Evolutionary conservation across 768 basidiomycete species (phyloP).

Genomic region (Pleurotus sapidus): DNA sequence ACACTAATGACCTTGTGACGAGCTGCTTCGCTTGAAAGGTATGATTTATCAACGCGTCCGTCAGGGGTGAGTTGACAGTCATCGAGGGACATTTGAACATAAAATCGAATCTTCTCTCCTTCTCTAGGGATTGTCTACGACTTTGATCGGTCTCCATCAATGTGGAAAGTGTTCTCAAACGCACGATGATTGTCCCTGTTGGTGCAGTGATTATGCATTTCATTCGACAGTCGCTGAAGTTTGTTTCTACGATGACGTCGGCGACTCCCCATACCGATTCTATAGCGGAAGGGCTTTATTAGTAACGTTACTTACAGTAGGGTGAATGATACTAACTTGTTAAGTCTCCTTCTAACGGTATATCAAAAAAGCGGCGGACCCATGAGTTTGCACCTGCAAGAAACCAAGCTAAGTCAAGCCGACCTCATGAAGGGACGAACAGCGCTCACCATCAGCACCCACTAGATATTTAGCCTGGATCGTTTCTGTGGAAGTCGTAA

Average conservation of each 20-base stretch:
- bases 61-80: neutral
- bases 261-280: conserved; percentile 19
- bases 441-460: conserved; percentile 17
- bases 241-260: conserved; percentile 13
- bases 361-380: conserved; percentile 12
- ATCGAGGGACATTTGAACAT: conserved; percentile 8
- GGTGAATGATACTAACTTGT: neutral
- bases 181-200: conserved; percentile 11
- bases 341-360: conserved; percentile 16
- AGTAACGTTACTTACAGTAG: too few species aligned
- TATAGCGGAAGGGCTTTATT: neutral
- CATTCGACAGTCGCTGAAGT: conserved; percentile 15
- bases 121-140: conserved; percentile 13
- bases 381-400: conserved; percentile 18
- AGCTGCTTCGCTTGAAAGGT: neutral
- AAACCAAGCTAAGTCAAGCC: too few species aligned
- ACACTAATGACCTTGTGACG: too few species aligned
- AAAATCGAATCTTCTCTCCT: conserved; percentile 11
- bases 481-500: neutral
- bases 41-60: neutral
- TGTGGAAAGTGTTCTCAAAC: neutral
- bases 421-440: too few species aligned
- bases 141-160: neutral
- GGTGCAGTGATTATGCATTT: conserved; percentile 16
- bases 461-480: conserved; percentile 19